These are phyloP conservation scores for Aspergillus cejpii DNA, from an alignment of 2,329 filamentous ascomycete genomes.

Conservation along the genomic window DNA sequence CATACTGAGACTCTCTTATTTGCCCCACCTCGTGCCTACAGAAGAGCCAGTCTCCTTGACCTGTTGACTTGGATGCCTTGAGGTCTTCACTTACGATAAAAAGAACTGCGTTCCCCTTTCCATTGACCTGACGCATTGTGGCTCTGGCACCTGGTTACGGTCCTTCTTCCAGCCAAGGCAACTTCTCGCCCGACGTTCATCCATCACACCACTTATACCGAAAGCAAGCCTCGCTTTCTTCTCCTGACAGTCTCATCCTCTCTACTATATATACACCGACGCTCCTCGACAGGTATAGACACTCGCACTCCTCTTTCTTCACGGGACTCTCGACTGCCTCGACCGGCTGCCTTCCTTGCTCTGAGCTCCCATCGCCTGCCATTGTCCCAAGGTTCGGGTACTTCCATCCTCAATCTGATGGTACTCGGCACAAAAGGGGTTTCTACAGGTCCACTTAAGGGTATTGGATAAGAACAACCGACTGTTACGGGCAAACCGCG, in stretches of 20 bases:
- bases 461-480: conserved; percentile 9
- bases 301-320: neutral
- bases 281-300: too few species aligned
- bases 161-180: neutral
- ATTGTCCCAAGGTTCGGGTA: neutral
- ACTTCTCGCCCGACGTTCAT: too few species aligned
- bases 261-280: too few species aligned
- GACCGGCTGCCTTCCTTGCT: neutral
- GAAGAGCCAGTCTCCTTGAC: neutral
- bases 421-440: conserved; percentile 3
- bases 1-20: too few species aligned
- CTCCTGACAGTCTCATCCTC: too few species aligned
- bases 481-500: neutral
- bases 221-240: too few species aligned
- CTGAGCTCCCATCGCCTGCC: conserved; percentile 1
- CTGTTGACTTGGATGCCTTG: neutral
- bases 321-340: conserved; percentile 3
- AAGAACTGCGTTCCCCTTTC: neutral
- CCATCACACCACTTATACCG: too few species aligned
- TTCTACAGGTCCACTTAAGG: conserved; percentile 8
- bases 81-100: neutral
- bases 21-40: neutral
- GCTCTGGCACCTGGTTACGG: too few species aligned
- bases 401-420: conserved; percentile 8
- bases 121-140: neutral